A percentile compares a stretch with the other conserved stretches of the same genome.
Evolutionary conservation across 2,329 filamentous ascomycete genomes (phyloP).

Genomic region (Aspergillus puulaauensis): DNA sequence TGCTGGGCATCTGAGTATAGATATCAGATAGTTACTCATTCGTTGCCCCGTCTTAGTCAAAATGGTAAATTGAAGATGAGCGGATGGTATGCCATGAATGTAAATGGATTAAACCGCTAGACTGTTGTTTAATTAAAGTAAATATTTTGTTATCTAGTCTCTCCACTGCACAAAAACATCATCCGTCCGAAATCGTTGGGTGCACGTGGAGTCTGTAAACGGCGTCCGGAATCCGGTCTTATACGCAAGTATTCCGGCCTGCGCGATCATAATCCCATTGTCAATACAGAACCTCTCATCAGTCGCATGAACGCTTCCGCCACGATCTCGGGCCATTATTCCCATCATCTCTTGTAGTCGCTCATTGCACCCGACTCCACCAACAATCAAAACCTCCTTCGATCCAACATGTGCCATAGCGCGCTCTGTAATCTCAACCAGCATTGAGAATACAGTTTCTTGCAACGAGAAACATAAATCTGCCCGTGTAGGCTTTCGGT

Average conservation of each 20-base stretch:
- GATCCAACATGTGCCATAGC: constrained; percentile 98
- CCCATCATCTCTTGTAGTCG: constrained; percentile 98
- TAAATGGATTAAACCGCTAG: background rate
- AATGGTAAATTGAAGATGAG: background rate
- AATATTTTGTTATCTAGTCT: constrained; percentile 42
- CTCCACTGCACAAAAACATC: constrained; percentile 80
- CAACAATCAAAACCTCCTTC: constrained; percentile 87
- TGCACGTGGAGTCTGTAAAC: constrained; percentile 79
- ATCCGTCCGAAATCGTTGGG: constrained; percentile 78
- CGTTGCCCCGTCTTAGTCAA: background rate
- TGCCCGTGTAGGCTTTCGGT: constrained; percentile 62
- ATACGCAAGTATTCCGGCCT: constrained; percentile 85
- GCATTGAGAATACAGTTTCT: constrained; percentile 94
- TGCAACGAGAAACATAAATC: constrained; percentile 94
- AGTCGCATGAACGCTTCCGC: constrained; percentile 88
- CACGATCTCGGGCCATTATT: constrained; percentile 83
- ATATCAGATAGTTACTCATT: background rate
- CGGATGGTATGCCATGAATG: background rate
- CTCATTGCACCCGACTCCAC: constrained; percentile 93
- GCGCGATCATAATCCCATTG: constrained; percentile 99
- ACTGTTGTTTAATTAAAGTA: background rate
- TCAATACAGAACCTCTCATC: constrained; percentile 98
- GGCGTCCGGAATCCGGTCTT: constrained; percentile 75
- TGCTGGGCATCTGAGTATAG: background rate
- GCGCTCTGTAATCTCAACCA: constrained; percentile 96